Evolutionary conservation across 257 asterid genomes (phyloP), one percentile per base, ranked within the genome.

Genomic region (Gardenia jasminoides): DNA sequence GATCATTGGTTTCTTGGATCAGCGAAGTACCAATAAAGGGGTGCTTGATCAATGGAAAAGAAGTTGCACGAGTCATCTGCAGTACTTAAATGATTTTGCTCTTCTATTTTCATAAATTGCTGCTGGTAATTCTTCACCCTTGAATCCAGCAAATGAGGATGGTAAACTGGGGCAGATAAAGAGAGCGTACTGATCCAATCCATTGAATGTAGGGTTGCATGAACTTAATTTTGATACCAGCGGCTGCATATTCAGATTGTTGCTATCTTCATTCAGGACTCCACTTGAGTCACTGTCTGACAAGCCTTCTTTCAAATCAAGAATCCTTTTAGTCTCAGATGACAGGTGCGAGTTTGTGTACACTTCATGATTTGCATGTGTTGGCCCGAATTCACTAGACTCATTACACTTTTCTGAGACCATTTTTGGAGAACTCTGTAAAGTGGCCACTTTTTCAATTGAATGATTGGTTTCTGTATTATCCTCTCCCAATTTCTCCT

Each of bases 221-320:
- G 83, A 79, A 66, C 50, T 67, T 47, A 61, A 41, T 46, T 70
- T 59, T 65, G 83, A 71, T 36, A 41, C 52, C 46, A 28, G 31
- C 65, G 81, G 80, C 74, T 79, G 84, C 72, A 66, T 50, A 52
- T 71, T 75, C 10, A 77, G 78, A 56, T 73, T 64, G n/a, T 73
- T 70, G 44, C 24, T 56, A 43, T 82, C 85, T 59, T 82, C 86
- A 73, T 82, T 80, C 85, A 84, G 65, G 69, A 78, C 79, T 71
- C 83, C 85, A 76, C 84, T 82, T 39, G 88, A 86, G 65, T 84
- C 90, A 61, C 90, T 86, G 26, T 86, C 90, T 66, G 90, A 84
- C 61, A 81, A 80, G 1, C 88, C 86, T 28, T 84, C 87, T 78
- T 77, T 86, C 26, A 82, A 79, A 16, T 85, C 88, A 50, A 59